Base-by-base conservation (phyloP, 2,329 filamentous ascomycete genomes). In the Colletotrichum shisoi region DNA sequence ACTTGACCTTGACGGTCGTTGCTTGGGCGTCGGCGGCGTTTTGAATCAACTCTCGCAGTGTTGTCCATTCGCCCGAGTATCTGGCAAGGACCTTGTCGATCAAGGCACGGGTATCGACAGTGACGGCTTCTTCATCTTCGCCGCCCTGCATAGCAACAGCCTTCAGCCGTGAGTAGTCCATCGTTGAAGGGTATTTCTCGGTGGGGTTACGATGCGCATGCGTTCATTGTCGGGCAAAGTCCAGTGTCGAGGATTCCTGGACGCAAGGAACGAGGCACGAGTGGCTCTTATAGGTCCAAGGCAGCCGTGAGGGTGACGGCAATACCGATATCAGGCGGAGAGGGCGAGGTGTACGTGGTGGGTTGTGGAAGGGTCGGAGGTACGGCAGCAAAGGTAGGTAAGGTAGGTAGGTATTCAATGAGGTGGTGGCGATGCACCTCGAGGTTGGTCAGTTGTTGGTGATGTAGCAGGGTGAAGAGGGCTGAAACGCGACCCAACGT, bases 11-110 rank as follows among this genome's bases (percentile, higher is more conserved):
- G 72, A 98, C 94, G 63, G 89, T 94, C 17, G 89, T 91, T 54
- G 95, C 95, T 75, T 94, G 92, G 24, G 95, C 95, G 81, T 99
- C 95, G 70, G 95, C 94, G n/a, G 95, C 95, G 76, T 99, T 99
- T 76, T 99, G 95, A 51, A 99, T 93, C 69, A 99, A 88, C 77
- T 99, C 95, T 82, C 95, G 88, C 19, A 99, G 81, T 9, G 86
- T 91, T 6, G 88, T 93, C 90, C 94, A 97, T 82, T 99, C 96
- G 73, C 95, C 94, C 2, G 94, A 97, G 77, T 99, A 99, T 75
- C 95, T 86, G 11, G 95, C 95, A 57, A 99, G 86, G 12, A 99
- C 94, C 79, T 99, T 99, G 81, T 98, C 96, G 76, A 99, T 99
- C 73, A 99, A 80, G 49, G 95, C 95, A 74, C 96, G 87, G 56